phyloP scores from a whole-genome alignment of 1,284 basidiomycete species.

The Pyrrhoderma lamaoense region DNA sequence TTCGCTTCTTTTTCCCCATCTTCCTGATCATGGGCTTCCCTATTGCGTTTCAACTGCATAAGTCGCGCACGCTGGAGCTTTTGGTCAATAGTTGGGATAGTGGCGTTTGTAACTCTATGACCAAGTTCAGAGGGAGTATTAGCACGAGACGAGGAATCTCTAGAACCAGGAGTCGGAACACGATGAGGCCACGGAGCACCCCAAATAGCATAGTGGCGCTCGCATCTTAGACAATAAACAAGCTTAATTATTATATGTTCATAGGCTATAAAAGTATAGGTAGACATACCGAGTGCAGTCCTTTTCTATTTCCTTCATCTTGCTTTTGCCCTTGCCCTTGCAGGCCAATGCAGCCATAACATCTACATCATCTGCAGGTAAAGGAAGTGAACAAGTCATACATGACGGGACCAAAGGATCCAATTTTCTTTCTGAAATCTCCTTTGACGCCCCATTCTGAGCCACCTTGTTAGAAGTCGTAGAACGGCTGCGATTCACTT shows the following conservation, averaged over 20 bases:
- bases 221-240: conserved; percentile 41
- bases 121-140: conserved; percentile 39
- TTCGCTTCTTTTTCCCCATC: conserved; percentile 1
- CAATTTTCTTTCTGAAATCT: conserved; percentile 11
- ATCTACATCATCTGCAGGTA: conserved; percentile 9
- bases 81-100: conserved; percentile 10
- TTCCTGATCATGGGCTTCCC: not conserved
- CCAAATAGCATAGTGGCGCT: conserved; percentile 73
- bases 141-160: conserved; percentile 41
- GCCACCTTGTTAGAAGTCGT: not conserved
- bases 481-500: not conserved
- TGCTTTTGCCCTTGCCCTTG: conserved; percentile 45
- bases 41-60: conserved; percentile 8
- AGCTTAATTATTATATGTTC: not conserved
- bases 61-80: conserved; percentile 13
- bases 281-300: conserved; percentile 63
- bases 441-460: conserved; percentile 20
- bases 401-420: conserved; percentile 25
- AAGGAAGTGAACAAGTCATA: conserved; percentile 23
- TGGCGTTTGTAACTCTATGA: not conserved
- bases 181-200: conserved; percentile 61
- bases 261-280: not conserved
- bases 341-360: conserved; percentile 31
- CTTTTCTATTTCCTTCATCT: conserved; percentile 40
- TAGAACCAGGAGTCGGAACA: conserved; percentile 40